Conservation (phyloP, 2,329 filamentous ascomycete species). For the Aspergillus ibericus region DNA sequence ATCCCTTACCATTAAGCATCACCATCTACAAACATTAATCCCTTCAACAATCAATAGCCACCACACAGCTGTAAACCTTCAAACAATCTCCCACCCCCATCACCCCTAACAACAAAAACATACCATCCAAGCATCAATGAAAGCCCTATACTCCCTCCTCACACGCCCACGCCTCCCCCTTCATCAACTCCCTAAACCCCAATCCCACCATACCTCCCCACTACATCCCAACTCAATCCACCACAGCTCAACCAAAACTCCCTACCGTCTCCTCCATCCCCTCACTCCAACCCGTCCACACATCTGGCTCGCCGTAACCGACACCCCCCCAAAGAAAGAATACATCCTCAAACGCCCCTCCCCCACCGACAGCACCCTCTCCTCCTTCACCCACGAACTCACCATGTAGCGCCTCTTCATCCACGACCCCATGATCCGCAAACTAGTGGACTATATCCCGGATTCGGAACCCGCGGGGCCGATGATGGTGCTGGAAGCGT, state of each 20-base stretch:
- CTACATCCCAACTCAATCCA: not conserved
- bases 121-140: too few species aligned
- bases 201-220: not conserved
- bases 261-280: not conserved
- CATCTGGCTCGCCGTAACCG: not conserved
- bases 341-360: not conserved
- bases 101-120: too few species aligned
- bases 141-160: too few species aligned
- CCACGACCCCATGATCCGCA: not conserved
- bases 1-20: too few species aligned
- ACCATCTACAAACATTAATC: too few species aligned
- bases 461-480: not conserved
- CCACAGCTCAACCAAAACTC: not conserved
- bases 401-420: not conserved
- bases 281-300: not conserved
- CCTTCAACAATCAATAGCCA: too few species aligned
- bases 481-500: not conserved
- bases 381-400: not conserved
- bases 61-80: too few species aligned
- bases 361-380: not conserved
- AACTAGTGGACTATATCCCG: not conserved
- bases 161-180: too few species aligned
- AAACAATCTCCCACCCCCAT: too few species aligned
- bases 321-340: not conserved
- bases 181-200: not conserved